Evolutionary conservation across 2,329 filamentous ascomycete species (phyloP).

Genomic region (Pyrenophora seminiperda): DNA sequence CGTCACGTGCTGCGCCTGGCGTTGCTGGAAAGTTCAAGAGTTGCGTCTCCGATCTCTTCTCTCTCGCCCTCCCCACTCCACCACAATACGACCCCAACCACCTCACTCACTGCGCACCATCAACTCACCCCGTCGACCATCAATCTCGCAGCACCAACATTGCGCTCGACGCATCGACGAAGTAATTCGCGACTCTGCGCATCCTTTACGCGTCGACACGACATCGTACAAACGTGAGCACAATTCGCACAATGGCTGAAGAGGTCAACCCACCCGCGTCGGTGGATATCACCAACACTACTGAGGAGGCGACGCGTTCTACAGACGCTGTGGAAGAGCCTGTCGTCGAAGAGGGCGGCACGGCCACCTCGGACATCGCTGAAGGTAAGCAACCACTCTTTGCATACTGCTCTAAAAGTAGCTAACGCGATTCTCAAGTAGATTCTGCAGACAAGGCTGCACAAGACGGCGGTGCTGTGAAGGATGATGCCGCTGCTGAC

Average conservation of each 20-base stretch:
- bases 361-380: conserved; percentile 33
- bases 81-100: conserved; percentile 38
- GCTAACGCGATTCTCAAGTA: conserved; percentile 30
- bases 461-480: conserved; percentile 23
- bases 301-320: conserved; percentile 40
- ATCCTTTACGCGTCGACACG: conserved; percentile 44
- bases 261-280: conserved; percentile 35
- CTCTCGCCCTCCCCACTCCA: conserved; percentile 36
- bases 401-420: conserved; percentile 2
- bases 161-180: conserved; percentile 31
- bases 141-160: conserved; percentile 36
- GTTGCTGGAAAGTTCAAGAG: conserved; percentile 27
- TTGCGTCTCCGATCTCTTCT: conserved; percentile 26
- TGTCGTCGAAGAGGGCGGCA: conserved; percentile 36
- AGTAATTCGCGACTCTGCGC: conserved; percentile 39
- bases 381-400: conserved; percentile 34
- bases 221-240: conserved; percentile 42
- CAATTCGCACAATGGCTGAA: conserved; percentile 46
- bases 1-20: conserved; percentile 28
- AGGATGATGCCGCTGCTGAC: conserved; percentile 33
- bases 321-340: conserved; percentile 34
- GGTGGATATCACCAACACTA: conserved; percentile 34
- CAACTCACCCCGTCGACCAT: conserved; percentile 38
- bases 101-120: conserved; percentile 46
- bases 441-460: conserved; percentile 25